A percentile compares a stretch with the other conserved stretches of the same genome.
These are phyloP conservation scores for Talaromyces sp. DNA, from an alignment of 2,329 filamentous ascomycete species.

Conservation along the genomic window DNA sequence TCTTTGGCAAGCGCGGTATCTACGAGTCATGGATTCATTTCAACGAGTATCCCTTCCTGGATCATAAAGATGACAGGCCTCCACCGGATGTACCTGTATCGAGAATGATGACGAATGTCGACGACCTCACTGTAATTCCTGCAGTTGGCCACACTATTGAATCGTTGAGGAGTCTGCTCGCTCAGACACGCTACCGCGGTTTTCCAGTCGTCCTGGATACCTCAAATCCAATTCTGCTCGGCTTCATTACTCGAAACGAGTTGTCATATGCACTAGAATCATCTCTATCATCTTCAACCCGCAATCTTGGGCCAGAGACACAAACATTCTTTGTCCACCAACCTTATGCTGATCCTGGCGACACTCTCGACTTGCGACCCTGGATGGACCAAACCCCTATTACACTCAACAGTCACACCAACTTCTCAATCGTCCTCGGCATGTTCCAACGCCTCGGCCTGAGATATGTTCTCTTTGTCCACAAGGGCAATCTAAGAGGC, in stretches of 20 bases:
- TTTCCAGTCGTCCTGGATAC: slow-evolving; percentile 86
- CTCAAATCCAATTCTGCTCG: slow-evolving; percentile 74
- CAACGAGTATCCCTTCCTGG: slow-evolving; percentile 92
- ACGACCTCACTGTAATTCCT: slow-evolving; percentile 84
- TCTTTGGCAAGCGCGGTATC: slow-evolving; percentile 86
- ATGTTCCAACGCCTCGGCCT: slow-evolving; percentile 96
- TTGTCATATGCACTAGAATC: slow-evolving; percentile 75
- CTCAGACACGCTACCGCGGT: slow-evolving; percentile 75
- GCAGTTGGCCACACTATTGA: slow-evolving; percentile 85
- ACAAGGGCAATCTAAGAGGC: slow-evolving; percentile 77
- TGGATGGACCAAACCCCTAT: slow-evolving; percentile 99
- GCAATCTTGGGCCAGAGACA: slow-evolving; percentile 64
- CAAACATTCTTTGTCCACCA: slow-evolving; percentile 84
- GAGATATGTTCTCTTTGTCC: slow-evolving; percentile 83
- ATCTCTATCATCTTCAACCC: slow-evolving; percentile 48
- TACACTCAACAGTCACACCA: slow-evolving; percentile 74
- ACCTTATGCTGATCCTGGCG: slow-evolving; percentile 71
- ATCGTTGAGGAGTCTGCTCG: slow-evolving; percentile 68
- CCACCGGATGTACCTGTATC: slow-evolving; percentile 83
- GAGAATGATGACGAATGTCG: slow-evolving; percentile 87
- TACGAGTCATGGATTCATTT: slow-evolving; percentile 98
- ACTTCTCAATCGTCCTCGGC: slow-evolving; percentile 77
- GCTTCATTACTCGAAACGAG: slow-evolving; percentile 92
- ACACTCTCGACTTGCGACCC: slow-evolving; percentile 81
- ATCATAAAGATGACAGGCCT: slow-evolving; percentile 76